Conservation (phyloP, 169 alveolate genomes). For the Eimeria brunetti region DNA sequence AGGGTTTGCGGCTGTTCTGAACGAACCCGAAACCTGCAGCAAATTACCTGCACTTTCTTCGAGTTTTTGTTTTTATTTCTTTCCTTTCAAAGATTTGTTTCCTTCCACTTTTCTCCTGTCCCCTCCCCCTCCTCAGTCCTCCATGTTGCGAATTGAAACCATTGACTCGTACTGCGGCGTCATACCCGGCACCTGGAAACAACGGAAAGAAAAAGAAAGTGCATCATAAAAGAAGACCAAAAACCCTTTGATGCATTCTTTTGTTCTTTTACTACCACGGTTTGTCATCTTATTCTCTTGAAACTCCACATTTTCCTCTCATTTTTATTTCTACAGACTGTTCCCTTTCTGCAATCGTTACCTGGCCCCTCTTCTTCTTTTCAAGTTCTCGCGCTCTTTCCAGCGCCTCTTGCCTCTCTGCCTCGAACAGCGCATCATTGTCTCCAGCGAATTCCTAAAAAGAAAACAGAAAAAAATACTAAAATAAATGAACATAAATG, state of each 20-base stretch:
- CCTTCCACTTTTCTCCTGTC: background rate
- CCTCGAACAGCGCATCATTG: constrained; percentile 62
- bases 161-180: constrained; percentile 70
- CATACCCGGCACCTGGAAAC: constrained; percentile 73
- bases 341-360: too few relatives aligned
- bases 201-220: background rate
- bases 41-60: background rate
- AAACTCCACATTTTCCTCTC: background rate
- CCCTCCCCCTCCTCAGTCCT: background rate
- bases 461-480: background rate
- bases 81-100: background rate
- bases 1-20: background rate
- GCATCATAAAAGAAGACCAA: too few relatives aligned
- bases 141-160: constrained; percentile 58
- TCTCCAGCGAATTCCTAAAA: constrained; percentile 77
- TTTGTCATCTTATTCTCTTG: too few relatives aligned
- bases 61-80: background rate
- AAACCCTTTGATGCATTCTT: too few relatives aligned
- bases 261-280: too few relatives aligned
- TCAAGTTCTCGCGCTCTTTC: constrained; percentile 76
- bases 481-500: background rate
- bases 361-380: constrained; percentile 69
- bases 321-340: background rate
- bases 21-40: background rate
- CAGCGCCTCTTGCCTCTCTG: constrained; percentile 77